These are phyloP conservation scores for Fraxinus angustifolia DNA, from an alignment of 305 asterid genomes.

Conservation along the genomic window DNA sequence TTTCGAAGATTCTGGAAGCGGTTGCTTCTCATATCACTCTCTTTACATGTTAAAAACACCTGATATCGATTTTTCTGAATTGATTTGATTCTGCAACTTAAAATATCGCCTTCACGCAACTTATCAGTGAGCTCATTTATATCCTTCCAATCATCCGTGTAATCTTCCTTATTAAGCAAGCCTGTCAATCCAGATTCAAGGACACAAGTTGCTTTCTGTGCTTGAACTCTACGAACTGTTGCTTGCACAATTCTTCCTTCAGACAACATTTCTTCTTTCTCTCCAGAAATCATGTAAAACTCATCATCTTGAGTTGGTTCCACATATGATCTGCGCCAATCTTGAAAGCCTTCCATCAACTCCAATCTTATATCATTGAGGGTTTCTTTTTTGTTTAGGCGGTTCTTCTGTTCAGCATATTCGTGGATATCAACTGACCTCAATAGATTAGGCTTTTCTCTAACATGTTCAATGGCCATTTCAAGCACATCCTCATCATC, in stretches of 20 bases:
- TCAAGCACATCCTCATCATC: constrained; percentile 90
- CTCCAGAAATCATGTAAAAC: constrained; percentile 87
- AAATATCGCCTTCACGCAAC: constrained; percentile 72
- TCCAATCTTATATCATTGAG: constrained; percentile 80
- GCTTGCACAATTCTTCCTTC: constrained; percentile 94
- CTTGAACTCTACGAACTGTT: constrained; percentile 76
- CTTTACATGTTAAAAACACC: constrained; percentile 73
- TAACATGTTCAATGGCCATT: constrained; percentile 91
- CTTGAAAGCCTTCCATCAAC: constrained; percentile 92
- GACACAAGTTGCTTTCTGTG: constrained; percentile 65
- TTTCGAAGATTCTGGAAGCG: constrained; percentile 41
- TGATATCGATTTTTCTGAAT: constrained; percentile 80
- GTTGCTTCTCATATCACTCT: constrained; percentile 69
- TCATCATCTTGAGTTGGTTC: constrained; percentile 87
- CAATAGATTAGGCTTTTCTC: constrained; percentile 82
- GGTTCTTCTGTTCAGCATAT: constrained; percentile 66
- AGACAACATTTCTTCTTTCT: constrained; percentile 72
- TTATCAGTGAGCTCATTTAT: constrained; percentile 68
- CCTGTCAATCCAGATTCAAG: constrained; percentile 94
- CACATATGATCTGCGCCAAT: constrained; percentile 65
- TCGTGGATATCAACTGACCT: constrained; percentile 60
- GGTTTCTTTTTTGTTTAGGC: constrained; percentile 68
- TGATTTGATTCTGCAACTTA: constrained; percentile 77
- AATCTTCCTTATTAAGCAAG: constrained; percentile 77
- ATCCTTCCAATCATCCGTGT: constrained; percentile 80